phyloP scores from a whole-genome alignment of 768 basidiomycete species.

The Rhodotorula diobovata region DNA sequence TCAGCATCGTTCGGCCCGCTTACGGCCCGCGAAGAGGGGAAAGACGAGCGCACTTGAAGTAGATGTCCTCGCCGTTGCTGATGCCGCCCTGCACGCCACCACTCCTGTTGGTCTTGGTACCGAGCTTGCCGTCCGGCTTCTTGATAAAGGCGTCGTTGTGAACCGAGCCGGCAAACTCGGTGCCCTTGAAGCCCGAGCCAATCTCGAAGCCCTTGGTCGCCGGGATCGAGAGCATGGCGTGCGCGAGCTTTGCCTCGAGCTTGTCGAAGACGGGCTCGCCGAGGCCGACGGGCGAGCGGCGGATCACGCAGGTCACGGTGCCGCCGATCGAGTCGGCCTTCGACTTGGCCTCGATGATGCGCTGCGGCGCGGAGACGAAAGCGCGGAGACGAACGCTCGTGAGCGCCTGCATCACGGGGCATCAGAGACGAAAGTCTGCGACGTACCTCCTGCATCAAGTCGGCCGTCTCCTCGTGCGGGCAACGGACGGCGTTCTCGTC shows the following conservation, averaged over 20 bases:
- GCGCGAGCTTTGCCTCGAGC: conserved; percentile 88
- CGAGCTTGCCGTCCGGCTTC: conserved; percentile 63
- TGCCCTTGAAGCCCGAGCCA: conserved; percentile 92
- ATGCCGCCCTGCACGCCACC: conserved; percentile 98
- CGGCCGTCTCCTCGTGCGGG: conserved; percentile 81
- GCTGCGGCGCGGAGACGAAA: conserved; percentile 51
- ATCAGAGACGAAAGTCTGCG: background rate
- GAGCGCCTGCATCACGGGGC: background rate
- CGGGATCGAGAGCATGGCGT: conserved; percentile 98
- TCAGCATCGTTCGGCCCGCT: background rate
- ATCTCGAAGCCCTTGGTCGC: conserved; percentile 98
- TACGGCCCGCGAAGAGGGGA: background rate
- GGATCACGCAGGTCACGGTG: conserved; percentile 94
- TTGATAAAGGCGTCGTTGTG: conserved; percentile 86
- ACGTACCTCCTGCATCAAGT: conserved; percentile 78
- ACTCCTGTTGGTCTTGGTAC: conserved; percentile 89
- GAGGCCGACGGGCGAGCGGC: conserved; percentile 79
- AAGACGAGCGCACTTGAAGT: conserved; percentile 70
- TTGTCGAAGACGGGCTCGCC: conserved; percentile 99
- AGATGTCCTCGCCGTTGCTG: conserved; percentile 93
- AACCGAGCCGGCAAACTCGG: conserved; percentile 81
- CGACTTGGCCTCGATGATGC: conserved; percentile 88
- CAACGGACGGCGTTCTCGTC: conserved; percentile 83
- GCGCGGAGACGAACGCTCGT: background rate
- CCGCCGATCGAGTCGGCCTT: conserved; percentile 91